These are phyloP conservation scores for Chlorociboria aeruginascens DNA, from an alignment of 495 filamentous ascomycete genomes.

Conservation along the genomic window DNA sequence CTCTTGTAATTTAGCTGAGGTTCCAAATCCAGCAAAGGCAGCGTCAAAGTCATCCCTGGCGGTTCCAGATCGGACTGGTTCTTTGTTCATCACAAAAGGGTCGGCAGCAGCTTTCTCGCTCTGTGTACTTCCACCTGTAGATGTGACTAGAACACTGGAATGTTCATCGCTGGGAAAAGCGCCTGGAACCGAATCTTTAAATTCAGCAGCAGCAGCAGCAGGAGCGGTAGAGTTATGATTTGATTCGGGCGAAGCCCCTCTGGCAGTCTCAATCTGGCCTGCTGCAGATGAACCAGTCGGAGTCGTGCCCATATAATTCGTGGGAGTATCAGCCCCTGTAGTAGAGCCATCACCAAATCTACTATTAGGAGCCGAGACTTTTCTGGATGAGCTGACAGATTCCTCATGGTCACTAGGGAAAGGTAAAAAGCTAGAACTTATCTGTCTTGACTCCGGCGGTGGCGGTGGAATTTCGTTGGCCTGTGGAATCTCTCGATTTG, in stretches of 20 bases:
- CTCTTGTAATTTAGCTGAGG: conserved; percentile 24
- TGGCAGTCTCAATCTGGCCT: conserved; percentile 12
- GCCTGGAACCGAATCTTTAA: conserved; percentile 35
- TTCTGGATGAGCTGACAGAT: conserved; percentile 63
- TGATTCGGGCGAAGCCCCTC: conserved; percentile 20
- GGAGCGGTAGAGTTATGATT: conserved; percentile 18
- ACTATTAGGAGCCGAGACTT: conserved; percentile 70
- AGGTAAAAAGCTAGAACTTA: conserved; percentile 58
- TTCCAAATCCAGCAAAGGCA: conserved; percentile 31
- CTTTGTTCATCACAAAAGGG: conserved; percentile 16
- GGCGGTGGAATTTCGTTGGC: conserved; percentile 31
- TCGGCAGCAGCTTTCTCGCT: conserved; percentile 21
- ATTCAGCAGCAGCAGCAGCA: conserved; percentile 18
- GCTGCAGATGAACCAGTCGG: conserved; percentile 21
- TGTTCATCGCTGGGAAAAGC: conserved; percentile 47
- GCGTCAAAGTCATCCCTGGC: conserved; percentile 67
- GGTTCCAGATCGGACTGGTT: conserved; percentile 22
- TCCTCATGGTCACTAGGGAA: conserved; percentile 48
- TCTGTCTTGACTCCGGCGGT: conserved; percentile 55
- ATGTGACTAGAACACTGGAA: conserved; percentile 25
- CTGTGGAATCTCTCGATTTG: conserved; percentile 3
- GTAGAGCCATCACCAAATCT: conserved; percentile 44
- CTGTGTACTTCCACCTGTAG: conserved; percentile 35
- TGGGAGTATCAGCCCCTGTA: conserved; percentile 44
- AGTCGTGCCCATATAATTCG: conserved; percentile 30